Percentiles rank a stretch among this genome's conserved stretches.
Conservation (phyloP, 176 grass and related monocot genomes). For the Eleusine coracana region DNA sequence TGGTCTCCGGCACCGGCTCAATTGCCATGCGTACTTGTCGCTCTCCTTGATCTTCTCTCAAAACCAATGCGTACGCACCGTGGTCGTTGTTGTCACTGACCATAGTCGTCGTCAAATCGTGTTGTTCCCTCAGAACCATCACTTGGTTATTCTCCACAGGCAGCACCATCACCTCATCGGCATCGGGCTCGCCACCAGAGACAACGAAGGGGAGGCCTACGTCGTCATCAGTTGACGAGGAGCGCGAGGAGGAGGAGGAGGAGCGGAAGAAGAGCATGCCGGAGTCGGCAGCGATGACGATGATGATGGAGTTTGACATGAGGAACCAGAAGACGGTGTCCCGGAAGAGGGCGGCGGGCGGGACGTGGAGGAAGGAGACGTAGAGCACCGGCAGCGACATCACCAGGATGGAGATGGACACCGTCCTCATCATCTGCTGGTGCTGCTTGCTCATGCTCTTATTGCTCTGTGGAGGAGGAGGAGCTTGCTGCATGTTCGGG, state of each 20-base stretch:
- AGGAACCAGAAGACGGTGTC: constrained; percentile 99
- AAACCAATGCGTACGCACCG: constrained; percentile 44
- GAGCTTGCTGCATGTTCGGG: constrained; percentile 38
- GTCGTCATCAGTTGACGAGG: neutral
- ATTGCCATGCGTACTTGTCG: accelerated
- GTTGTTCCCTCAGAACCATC: constrained; percentile 1
- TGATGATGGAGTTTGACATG: constrained; percentile 94
- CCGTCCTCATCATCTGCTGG: constrained; percentile 41
- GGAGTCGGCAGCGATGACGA: constrained; percentile 83
- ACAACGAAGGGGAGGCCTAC: constrained; percentile 9
- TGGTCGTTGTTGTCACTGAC: neutral
- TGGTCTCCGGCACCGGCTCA: constrained; percentile 20
- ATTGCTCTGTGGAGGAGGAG: neutral
- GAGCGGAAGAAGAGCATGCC: constrained; percentile 65
- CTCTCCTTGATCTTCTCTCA: neutral
- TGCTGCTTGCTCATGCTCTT: neutral
- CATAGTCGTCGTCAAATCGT: neutral
- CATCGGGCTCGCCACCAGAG: neutral
- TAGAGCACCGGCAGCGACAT: constrained; percentile 82
- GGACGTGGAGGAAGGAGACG: constrained; percentile 82
- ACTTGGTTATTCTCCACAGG: constrained; percentile 15
- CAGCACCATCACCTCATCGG: neutral
- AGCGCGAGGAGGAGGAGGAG: neutral
- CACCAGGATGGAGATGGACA: constrained; percentile 86
- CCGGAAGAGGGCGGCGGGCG: constrained; percentile 66